Conservation (phyloP, 2,329 filamentous ascomycete species). For the Ophiosphaerella narmari region DNA sequence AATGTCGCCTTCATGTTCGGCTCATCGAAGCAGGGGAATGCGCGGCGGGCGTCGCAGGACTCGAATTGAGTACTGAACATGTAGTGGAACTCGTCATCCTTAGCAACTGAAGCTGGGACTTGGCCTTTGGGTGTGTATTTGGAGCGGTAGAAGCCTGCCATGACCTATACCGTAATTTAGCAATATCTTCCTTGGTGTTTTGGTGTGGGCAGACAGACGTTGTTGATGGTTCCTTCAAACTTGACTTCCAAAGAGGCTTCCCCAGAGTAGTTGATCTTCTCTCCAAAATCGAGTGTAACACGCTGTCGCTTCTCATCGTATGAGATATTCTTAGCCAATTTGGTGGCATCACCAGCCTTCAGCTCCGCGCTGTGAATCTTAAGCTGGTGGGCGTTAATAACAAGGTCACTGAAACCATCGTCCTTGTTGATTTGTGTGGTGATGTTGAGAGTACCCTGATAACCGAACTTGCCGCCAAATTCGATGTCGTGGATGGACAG, state of each 20-base stretch:
- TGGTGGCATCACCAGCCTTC: constrained; percentile 59
- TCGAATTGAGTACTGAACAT: constrained; percentile 96
- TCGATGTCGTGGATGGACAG: constrained; percentile 82
- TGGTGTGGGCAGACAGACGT: constrained; percentile 51
- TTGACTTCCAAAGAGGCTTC: constrained; percentile 70
- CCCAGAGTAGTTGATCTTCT: constrained; percentile 69
- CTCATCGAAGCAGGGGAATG: constrained; percentile 98
- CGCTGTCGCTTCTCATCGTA: constrained; percentile 87
- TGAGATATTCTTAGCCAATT: constrained; percentile 68
- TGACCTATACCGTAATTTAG: constrained; percentile 47
- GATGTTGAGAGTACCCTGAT: constrained; percentile 85
- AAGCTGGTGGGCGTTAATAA: constrained; percentile 84
- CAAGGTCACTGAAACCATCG: constrained; percentile 68
- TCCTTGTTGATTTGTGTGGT: constrained; percentile 72
- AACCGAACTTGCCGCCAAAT: constrained; percentile 72
- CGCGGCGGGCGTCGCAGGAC: constrained; percentile 89
- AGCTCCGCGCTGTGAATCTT: constrained; percentile 73
- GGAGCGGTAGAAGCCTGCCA: constrained; percentile 92
- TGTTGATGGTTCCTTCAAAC: constrained; percentile 84
- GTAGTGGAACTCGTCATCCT: constrained; percentile 66
- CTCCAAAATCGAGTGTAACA: constrained; percentile 75
- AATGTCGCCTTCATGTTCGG: constrained; percentile 96
- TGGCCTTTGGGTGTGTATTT: constrained; percentile 84
- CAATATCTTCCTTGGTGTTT: not conserved
- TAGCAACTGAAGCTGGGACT: constrained; percentile 76